Evolutionary conservation across 192 early-diverging fungal genomes (phyloP).

Genomic region (Coemansia sp.): DNA sequence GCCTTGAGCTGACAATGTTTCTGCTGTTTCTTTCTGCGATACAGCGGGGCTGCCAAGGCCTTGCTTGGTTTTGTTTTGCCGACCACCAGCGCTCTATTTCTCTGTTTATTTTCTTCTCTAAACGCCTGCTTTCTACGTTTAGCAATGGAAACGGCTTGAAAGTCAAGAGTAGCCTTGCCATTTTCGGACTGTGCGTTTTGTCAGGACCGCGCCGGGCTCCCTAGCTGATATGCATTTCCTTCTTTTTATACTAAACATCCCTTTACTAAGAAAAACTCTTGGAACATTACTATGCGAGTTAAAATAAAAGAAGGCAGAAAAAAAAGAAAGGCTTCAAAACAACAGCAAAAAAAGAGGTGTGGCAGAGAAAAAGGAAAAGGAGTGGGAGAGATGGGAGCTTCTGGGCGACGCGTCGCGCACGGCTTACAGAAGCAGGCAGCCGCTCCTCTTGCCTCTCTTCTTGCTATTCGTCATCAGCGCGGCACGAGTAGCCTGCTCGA

Average conservation of each 20-base stretch:
- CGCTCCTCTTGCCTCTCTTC: constrained; percentile 38
- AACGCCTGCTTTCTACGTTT: too few relatives aligned
- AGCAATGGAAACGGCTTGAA: too few relatives aligned
- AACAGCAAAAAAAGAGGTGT: background rate
- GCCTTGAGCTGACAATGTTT: too few relatives aligned
- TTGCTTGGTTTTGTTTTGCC: too few relatives aligned
- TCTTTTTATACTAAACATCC: background rate
- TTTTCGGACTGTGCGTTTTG: too few relatives aligned
- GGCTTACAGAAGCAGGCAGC: constrained; percentile 47
- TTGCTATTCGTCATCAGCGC: constrained; percentile 59
- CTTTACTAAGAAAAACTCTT: background rate
- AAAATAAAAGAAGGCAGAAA: background rate
- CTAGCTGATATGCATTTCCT: background rate
- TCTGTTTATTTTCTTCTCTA: too few relatives aligned
- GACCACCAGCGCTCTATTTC: too few relatives aligned
- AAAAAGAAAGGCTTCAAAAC: background rate
- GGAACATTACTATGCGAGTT: background rate
- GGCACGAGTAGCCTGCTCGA: constrained; percentile 81
- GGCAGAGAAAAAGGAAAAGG: constrained; percentile 9
- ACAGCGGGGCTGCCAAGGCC: too few relatives aligned
- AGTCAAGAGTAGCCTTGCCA: too few relatives aligned
- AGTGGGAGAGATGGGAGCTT: background rate
- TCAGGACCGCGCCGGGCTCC: too few relatives aligned
- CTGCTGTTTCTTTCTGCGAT: too few relatives aligned
- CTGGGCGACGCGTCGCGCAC: background rate